Conservation (phyloP, 208 protist species). For the Trypanosoma caninum region DNA sequence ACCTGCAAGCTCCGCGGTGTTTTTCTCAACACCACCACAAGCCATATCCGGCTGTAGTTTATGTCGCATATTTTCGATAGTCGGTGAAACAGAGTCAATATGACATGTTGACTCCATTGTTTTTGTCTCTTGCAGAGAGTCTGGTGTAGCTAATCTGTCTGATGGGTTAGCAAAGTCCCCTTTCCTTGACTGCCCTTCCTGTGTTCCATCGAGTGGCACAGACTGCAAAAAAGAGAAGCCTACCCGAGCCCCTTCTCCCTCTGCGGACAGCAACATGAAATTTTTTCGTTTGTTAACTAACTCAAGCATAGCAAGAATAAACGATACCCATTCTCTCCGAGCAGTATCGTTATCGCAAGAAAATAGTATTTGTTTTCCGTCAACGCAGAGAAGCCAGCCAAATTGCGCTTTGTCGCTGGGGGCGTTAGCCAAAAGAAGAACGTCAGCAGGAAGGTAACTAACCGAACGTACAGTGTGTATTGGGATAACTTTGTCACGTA, state of each 20-base stretch:
- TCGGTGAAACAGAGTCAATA: no score
- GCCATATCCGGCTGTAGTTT: no score
- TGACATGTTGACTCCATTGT: no score
- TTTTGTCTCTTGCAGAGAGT: no score
- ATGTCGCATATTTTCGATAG: no score
- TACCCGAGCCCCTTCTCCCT: background rate
- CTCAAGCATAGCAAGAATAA: slow-evolving; percentile 30
- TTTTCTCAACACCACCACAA: background rate
- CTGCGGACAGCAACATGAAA: background rate
- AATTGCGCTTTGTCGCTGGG: slow-evolving; percentile 33
- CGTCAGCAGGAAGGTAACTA: slow-evolving; percentile 21
- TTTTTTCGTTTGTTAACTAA: slow-evolving; percentile 23
- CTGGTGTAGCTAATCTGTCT: no score
- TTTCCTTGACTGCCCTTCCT: background rate
- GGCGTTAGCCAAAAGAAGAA: slow-evolving; percentile 34
- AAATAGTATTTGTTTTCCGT: slow-evolving; percentile 38
- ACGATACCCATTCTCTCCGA: slow-evolving; percentile 42
- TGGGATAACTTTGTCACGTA: slow-evolving; percentile 42
- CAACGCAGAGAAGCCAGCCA: slow-evolving; percentile 49
- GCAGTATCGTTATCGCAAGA: slow-evolving; percentile 39
- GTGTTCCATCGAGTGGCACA: background rate
- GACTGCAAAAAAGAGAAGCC: background rate
- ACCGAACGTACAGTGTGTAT: slow-evolving; percentile 39
- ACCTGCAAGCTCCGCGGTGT: background rate
- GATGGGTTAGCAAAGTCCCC: no score